Conservation (phyloP, 768 basidiomycete genomes). For the Termitomyces sp. region DNA sequence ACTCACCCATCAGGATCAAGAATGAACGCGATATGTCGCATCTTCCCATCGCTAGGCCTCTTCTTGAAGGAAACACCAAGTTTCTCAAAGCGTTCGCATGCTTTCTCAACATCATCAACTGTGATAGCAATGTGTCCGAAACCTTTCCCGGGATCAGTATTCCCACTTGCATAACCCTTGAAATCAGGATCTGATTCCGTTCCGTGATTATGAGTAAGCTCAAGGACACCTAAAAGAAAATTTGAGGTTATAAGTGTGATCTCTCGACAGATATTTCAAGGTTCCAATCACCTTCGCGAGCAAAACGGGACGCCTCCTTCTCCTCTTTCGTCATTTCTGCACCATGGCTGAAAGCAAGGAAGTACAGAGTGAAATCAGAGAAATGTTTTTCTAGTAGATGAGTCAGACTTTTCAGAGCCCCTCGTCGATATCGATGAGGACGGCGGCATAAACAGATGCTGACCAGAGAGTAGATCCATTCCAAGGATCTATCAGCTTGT, state of each 20-base stretch:
- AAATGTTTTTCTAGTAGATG: constrained; percentile 41
- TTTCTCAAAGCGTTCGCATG: constrained; percentile 78
- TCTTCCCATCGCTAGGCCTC: constrained; percentile 76
- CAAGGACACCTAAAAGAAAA: constrained; percentile 56
- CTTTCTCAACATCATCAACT: constrained; percentile 76
- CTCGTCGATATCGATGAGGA: constrained; percentile 4
- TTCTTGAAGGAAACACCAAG: constrained; percentile 87
- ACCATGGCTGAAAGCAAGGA: constrained; percentile 74
- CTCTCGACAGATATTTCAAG: background rate
- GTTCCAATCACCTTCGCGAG: constrained; percentile 56
- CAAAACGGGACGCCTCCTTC: constrained; percentile 39
- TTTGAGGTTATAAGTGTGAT: background rate
- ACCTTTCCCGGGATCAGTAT: constrained; percentile 71
- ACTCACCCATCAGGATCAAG: constrained; percentile 79
- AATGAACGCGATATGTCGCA: constrained; percentile 81
- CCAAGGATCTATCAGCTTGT: constrained; percentile 44
- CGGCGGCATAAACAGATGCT: constrained; percentile 2
- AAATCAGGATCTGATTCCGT: constrained; percentile 77
- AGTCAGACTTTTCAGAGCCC: background rate
- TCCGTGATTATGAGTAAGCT: constrained; percentile 87
- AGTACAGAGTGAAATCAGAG: constrained; percentile 72
- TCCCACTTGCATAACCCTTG: constrained; percentile 82
- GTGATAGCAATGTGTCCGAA: constrained; percentile 90
- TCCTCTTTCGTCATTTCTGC: constrained; percentile 49
- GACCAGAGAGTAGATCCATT: constrained; percentile 69